A percentile compares a stretch with the other conserved stretches of the same genome.
Evolutionary conservation across 139 green algal species (phyloP).

Genomic region (Tetradesmus obliquus): DNA sequence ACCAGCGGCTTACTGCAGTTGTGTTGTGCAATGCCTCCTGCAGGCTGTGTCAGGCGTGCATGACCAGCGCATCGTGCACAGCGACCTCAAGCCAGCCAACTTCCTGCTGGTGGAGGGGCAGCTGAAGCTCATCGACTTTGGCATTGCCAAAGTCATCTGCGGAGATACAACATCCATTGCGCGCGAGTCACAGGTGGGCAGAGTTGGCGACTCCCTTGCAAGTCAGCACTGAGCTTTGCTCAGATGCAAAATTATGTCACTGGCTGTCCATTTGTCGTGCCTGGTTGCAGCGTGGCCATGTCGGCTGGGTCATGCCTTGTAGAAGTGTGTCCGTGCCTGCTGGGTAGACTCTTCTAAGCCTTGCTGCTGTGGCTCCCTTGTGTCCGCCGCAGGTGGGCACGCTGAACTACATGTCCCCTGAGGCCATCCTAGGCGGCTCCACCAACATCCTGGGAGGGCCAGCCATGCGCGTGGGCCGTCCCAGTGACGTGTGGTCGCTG

Average conservation of each 20-base stretch:
- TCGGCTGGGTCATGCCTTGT: background rate
- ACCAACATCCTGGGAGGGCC: constrained; percentile 80
- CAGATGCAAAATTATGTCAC: background rate
- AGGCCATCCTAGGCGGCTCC: constrained; percentile 90
- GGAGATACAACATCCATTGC: constrained; percentile 95
- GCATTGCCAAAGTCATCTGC: constrained; percentile 95
- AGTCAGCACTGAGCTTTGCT: background rate
- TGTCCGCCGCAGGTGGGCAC: constrained; percentile 84
- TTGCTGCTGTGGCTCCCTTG: background rate
- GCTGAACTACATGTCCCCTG: constrained; percentile 99
- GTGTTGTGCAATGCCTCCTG: background rate
- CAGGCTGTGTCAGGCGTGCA: constrained; percentile 96
- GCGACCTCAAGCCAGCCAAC: constrained; percentile 96
- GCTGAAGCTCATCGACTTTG: constrained; percentile 99
- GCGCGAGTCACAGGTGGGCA: constrained; percentile 81
- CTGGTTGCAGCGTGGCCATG: too few species aligned
- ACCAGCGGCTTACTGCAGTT: background rate
- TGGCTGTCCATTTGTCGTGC: background rate
- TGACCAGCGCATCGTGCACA: constrained; percentile 94
- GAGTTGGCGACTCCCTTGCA: background rate
- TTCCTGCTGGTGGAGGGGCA: constrained; percentile 96
- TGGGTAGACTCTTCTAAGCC: too few species aligned
- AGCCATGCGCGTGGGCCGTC: constrained; percentile 83
- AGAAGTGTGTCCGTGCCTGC: too few species aligned
- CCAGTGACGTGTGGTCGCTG: constrained; percentile 95